These are phyloP conservation scores for Phytophthora multivora DNA, from an alignment of 352 stramenopile genomes.

Conservation along the genomic window DNA sequence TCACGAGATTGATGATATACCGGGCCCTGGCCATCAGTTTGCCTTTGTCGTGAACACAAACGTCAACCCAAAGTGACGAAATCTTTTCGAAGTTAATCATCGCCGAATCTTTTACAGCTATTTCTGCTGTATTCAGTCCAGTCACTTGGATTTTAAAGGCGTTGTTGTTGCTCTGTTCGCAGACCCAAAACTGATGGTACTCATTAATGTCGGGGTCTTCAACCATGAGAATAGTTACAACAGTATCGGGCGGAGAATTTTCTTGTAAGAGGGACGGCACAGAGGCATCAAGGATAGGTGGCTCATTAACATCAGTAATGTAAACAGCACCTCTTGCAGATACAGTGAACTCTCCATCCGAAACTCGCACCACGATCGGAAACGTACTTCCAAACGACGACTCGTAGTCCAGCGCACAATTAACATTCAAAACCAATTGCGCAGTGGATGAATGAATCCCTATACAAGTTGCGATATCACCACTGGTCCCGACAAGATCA, in stretches of 20 bases:
- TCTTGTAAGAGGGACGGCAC: conserved; percentile 11
- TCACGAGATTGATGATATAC: conserved; percentile 36
- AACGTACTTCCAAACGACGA: conserved; percentile 14
- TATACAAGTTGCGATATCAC: conserved; percentile 8
- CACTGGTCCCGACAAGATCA: conserved; percentile 15
- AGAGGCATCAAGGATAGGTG: conserved; percentile 5
- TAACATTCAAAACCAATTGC: conserved; percentile 17
- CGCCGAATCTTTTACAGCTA: conserved; percentile 44
- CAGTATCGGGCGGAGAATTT: conserved; percentile 14
- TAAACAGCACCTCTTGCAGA: conserved; percentile 21
- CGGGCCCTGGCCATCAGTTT: conserved; percentile 26
- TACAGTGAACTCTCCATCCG: conserved; percentile 39
- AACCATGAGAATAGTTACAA: conserved; percentile 33
- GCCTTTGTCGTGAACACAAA: conserved; percentile 55
- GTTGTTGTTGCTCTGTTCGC: conserved; percentile 41
- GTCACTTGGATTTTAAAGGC: conserved; percentile 39
- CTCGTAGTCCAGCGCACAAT: conserved; percentile 36
- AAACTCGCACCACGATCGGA: conserved; percentile 34
- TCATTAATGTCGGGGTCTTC: conserved; percentile 47
- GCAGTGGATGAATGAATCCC: conserved; percentile 19
- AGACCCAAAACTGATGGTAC: conserved; percentile 44
- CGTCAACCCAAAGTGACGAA: conserved; percentile 46
- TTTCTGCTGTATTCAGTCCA: conserved; percentile 7
- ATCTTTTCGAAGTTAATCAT: conserved; percentile 48
- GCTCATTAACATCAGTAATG: conserved; percentile 57